Evolutionary conservation across 2,329 filamentous ascomycete genomes (phyloP), one percentile per base, ranked within the genome.

Genomic region (Epichloe amarillans): DNA sequence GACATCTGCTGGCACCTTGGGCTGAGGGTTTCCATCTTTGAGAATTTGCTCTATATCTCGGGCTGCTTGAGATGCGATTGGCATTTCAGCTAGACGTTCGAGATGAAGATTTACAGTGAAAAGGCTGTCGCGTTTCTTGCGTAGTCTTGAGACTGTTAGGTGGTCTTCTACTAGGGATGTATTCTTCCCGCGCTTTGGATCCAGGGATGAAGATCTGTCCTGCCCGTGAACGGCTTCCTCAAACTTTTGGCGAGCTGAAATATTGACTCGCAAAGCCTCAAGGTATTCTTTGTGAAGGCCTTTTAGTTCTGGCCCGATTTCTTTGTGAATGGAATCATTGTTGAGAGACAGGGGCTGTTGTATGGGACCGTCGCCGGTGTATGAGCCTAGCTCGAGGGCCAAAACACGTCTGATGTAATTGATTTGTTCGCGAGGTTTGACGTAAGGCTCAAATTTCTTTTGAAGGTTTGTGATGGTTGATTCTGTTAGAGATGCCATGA

Each of bases 341-440:
- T 72, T 60, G 11, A 83, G 69, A 15, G 76, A 72, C 21, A 80
- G 61, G 11, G 74, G 73, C 21, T 66, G 67, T 42, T 62, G 64
- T 46, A 70, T 61, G 30, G 69, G 63, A n/a, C 66, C 69, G 53
- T 69, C 64, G 15, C 70, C 64, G 17, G 75, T 60, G 55, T 68
- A 72, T 21, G 72, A 69, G 30, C 70, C 71, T 4, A 84, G 65
- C 55, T 81, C 72, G 19, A 75, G 69, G 41, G 76, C 71, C 44
- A 82, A 60, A 33, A 80, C 66, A 47, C 74, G 75, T 54, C 77
- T 71, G 51, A 83, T 76, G 45, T 75, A 74, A 37, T 72, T 68
- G 46, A 73, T 70, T 56, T 83, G 76, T 52, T 82, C 77, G 26
- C 78, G 72, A 30, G 75, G 71, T 48, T 76, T 77, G 51, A 82